These are phyloP conservation scores for Populus hybrid DNA, from an alignment of 441 rosid species.

Conservation along the genomic window DNA sequence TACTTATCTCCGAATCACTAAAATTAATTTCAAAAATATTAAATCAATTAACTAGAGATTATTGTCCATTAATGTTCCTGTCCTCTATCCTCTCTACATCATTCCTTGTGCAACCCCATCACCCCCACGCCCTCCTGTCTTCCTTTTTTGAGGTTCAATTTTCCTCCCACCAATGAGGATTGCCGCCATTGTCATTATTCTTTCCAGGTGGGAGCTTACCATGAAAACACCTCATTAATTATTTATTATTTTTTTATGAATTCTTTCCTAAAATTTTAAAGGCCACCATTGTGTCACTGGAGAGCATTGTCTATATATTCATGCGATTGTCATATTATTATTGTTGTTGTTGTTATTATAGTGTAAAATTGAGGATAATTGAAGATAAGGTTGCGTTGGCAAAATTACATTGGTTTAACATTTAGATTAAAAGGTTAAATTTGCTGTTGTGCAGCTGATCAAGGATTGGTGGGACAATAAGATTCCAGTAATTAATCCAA, in stretches of 20 bases:
- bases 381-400: too few species aligned
- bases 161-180: conserved; percentile 20
- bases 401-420: too few species aligned
- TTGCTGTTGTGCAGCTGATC: too few species aligned
- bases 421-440: too few species aligned
- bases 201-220: neutral
- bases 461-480: too few species aligned
- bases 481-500: too few species aligned
- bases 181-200: conserved; percentile 17
- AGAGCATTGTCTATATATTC: too few species aligned
- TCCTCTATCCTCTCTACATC: conserved; percentile 13
- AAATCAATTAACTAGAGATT: neutral
- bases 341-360: too few species aligned
- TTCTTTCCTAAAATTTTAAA: neutral
- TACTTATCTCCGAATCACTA: neutral
- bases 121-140: conserved; percentile 16
- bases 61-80: neutral
- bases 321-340: too few species aligned
- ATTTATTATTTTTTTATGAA: neutral
- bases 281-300: neutral
- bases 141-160: conserved; percentile 6
- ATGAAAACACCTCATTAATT: neutral
- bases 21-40: neutral
- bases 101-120: conserved; percentile 15
- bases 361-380: too few species aligned